Evolutionary conservation across 768 basidiomycete species (phyloP), one percentile per base, ranked within the genome.

Genomic region (Lactarius sp.): DNA sequence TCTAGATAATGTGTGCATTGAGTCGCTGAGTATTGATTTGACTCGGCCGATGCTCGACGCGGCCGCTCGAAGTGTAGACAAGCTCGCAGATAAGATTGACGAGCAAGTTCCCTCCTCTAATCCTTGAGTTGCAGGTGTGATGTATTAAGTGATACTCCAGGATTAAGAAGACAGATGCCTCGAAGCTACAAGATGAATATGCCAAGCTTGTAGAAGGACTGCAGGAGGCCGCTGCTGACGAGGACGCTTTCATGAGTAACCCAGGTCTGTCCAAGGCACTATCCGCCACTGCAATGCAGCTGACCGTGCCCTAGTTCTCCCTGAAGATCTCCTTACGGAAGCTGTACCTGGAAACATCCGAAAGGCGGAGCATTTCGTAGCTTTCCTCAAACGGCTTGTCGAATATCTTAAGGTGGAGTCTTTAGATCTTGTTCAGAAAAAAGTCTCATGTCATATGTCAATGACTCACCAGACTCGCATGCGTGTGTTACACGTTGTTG

Each of bases 401-500:
- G 97, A 99, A 76, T 99, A 99, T 75, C 82, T 99, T 57, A 99
- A 98, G 83, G 96, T 94, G 56, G 18, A 31, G 12, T 13, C 5
- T 22, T 49, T 52, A 8, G 22, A n/a, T n/a, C 8, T 8, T 20
- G 13, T 33, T n/a, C 14, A 13, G 13, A 36, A 4, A 13, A 13
- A 18, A 22, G 14, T 9, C 31, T 49, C 42, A 2, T 9, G 10
- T 13, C 16, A 33, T 60, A 13, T 27, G 31, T n/a, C 18, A 20
- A 61, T 66, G 56, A 18, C 33, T 10, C 12, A 46, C 52, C 69
- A 98, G 95, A 98, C 96, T 18, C 84, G 97, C 59, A 98, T 98
- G 96, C 87, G 97, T 55, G 97, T 99, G n/a, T 78, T 98, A 33
- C 97, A 98, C 73, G 97, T 99, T 64, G 97, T 99, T 14, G 97